A percentile compares a stretch with the other conserved stretches of the same genome.
These are phyloP conservation scores for Barnettozyma pratensis DNA, from an alignment of 805 yeast genomes.

Conservation along the genomic window DNA sequence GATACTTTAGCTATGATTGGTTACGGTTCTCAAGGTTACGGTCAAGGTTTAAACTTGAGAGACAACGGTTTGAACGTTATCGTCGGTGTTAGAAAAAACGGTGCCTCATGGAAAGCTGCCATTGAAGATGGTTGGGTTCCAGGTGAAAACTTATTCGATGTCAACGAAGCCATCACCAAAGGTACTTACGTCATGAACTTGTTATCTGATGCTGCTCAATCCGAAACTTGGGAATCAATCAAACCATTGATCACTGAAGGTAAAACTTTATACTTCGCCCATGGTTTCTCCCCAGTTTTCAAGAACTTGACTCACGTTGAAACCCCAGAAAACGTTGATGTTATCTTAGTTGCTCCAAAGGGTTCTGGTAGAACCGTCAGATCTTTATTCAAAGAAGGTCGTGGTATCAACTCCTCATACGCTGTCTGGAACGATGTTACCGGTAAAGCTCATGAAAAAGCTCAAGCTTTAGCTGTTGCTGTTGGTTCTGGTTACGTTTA, in stretches of 20 bases:
- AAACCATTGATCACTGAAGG: conserved; percentile 93
- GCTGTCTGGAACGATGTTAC: conserved; percentile 99
- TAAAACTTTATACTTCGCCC: conserved; percentile 97
- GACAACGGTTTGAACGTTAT: conserved; percentile 98
- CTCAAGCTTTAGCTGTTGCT: conserved; percentile 97
- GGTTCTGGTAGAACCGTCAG: conserved; percentile 99
- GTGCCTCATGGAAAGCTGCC: conserved; percentile 99
- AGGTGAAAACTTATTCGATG: conserved; percentile 96
- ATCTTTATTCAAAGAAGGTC: conserved; percentile 98
- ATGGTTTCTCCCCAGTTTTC: conserved; percentile 99
- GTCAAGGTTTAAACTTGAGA: conserved; percentile 98
- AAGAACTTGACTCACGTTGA: conserved; percentile 95
- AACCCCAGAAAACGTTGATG: conserved; percentile 92
- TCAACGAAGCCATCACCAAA: conserved; percentile 83
- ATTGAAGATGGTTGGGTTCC: conserved; percentile 99
- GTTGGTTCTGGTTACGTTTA: conserved; percentile 99
- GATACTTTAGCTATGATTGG: conserved; percentile 97
- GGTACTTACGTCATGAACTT: conserved; percentile 98
- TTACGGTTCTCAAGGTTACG: conserved; percentile 99
- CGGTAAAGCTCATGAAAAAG: conserved; percentile 99
- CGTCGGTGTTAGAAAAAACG: conserved; percentile 96
- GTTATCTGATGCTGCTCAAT: conserved; percentile 98
- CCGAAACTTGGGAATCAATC: conserved; percentile 90
- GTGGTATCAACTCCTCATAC: conserved; percentile 99
- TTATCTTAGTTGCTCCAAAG: conserved; percentile 98